Percentiles rank a stretch among this genome's conserved stretches.
Evolutionary conservation across 148 eudicot genomes (phyloP).

Genomic region (Chenopodium suecicum): DNA sequence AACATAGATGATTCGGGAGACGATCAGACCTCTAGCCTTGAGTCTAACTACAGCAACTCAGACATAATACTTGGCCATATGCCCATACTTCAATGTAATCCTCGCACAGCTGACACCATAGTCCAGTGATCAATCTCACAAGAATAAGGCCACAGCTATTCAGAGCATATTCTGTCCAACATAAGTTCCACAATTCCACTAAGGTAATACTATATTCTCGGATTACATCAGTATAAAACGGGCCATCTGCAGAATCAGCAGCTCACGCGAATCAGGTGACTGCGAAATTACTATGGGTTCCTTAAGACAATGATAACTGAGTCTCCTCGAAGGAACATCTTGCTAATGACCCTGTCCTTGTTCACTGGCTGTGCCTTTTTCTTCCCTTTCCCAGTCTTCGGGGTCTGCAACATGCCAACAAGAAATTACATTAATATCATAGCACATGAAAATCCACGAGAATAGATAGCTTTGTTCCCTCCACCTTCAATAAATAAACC

Average conservation of each 20-base stretch:
- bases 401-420: constrained; percentile 45
- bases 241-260: neutral
- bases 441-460: neutral
- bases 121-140: neutral
- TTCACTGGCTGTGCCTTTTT: constrained; percentile 88
- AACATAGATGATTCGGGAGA: neutral
- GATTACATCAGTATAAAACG: neutral
- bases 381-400: constrained; percentile 96
- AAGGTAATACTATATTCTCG: neutral
- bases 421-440: neutral
- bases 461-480: neutral
- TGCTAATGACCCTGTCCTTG: constrained; percentile 89
- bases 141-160: constrained; percentile 1
- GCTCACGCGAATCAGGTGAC: neutral
- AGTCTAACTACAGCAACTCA: neutral
- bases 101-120: neutral
- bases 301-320: constrained; percentile 89
- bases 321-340: constrained; percentile 96
- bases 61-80: neutral
- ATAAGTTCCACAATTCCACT: neutral
- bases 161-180: neutral
- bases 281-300: constrained; percentile 69
- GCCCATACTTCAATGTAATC: neutral
- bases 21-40: neutral
- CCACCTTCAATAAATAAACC: constrained; percentile 5